phyloP scores from a whole-genome alignment of 306 rosid genomes.

The peach (Prunus persica) region Prunus_persica_NCBIv2 NC_034015.1:10069001-10069500 shows the following conservation, averaged over 20 bases:
- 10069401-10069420: background rate
- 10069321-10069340: constrained; percentile 39
- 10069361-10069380: background rate
- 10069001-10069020: background rate
- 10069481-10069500: constrained; percentile 75
- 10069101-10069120: background rate
- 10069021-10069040: background rate
- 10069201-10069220: background rate
- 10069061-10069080: background rate
- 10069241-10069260: constrained; percentile 88
- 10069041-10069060: background rate
- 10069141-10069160: no score
- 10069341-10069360: background rate
- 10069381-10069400: background rate
- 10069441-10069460: background rate
- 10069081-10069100: background rate
- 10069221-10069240: background rate
- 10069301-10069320: constrained; percentile 94
- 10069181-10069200: background rate
- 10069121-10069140: background rate
- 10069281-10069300: constrained; percentile 81
- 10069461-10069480: background rate
- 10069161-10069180: no score
- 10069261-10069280: constrained; percentile 92
- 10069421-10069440: background rate